Percentiles rank a stretch among this genome's conserved stretches.
These are phyloP conservation scores for Aphanocladium album DNA, from an alignment of 2,329 filamentous ascomycete species.

Conservation along the genomic window DNA sequence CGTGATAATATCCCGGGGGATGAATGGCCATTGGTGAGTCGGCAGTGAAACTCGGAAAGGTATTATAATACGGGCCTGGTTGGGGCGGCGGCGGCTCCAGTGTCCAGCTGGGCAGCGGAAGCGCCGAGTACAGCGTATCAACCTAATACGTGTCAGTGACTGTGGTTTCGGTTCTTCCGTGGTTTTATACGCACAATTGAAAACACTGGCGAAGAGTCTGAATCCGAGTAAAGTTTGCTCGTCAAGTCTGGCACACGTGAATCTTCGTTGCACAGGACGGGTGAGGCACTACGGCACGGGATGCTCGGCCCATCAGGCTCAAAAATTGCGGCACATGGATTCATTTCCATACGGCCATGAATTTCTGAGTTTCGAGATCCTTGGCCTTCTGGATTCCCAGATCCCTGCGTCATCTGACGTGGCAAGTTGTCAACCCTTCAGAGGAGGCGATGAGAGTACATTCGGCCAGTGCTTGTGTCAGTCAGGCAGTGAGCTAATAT, in stretches of 20 bases:
- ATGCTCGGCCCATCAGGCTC: neutral
- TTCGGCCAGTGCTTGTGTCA: neutral
- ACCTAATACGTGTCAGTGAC: neutral
- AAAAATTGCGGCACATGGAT: slow-evolving; percentile 4
- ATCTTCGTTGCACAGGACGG: slow-evolving; percentile 1
- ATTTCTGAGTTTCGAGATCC: neutral
- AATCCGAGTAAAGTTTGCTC: neutral
- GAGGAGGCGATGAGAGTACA: neutral
- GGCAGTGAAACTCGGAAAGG: neutral
- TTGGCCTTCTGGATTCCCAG: neutral
- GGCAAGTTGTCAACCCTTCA: neutral
- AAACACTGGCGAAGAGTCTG: neutral
- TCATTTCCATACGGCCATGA: neutral
- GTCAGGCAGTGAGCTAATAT: neutral
- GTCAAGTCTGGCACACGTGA: neutral
- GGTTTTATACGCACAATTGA: neutral
- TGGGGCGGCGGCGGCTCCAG: neutral
- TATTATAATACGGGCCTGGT: neutral
- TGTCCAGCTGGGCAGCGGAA: neutral
- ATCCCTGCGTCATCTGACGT: neutral
- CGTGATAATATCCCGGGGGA: neutral
- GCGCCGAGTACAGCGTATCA: neutral
- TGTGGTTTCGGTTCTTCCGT: neutral
- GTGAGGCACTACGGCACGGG: neutral
- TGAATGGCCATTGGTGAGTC: neutral